Percentiles rank a stretch among this genome's conserved stretches.
phyloP scores from a whole-genome alignment of 805 yeast species.

The Metschnikowia aberdeeniae region DNA sequence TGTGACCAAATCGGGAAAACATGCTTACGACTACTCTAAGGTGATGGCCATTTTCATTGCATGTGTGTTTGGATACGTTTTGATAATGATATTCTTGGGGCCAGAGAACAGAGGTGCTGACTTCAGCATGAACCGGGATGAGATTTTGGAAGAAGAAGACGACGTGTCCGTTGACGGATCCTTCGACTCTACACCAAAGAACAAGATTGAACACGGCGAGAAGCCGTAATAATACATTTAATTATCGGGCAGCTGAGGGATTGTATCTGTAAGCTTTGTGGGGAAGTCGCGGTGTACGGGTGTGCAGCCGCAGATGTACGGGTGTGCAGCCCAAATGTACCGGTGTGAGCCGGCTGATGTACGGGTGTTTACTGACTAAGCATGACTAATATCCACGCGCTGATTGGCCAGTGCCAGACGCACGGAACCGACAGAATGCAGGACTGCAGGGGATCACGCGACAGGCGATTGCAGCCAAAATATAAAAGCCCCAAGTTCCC shows the following conservation, averaged over 20 bases:
- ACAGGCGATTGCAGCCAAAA: neutral
- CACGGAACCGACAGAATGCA: neutral
- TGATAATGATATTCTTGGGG: slow-evolving; percentile 49
- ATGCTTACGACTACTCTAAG: slow-evolving; percentile 54
- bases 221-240: too few species aligned
- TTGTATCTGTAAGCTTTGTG: too few species aligned
- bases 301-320: too few species aligned
- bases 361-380: slow-evolving; percentile 41
- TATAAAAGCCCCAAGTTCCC: neutral
- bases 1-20: slow-evolving; percentile 15
- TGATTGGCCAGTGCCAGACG: slow-evolving; percentile 10
- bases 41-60: slow-evolving; percentile 71
- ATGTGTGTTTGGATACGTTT: slow-evolving; percentile 52
- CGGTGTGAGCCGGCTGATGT: slow-evolving; percentile 15
- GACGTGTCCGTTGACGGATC: neutral
- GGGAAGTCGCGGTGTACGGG: neutral
- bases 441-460: neutral
- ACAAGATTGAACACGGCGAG: neutral
- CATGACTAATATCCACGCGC: slow-evolving; percentile 12
- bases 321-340: neutral
- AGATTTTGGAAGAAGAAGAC: slow-evolving; percentile 10
- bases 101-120: slow-evolving; percentile 44
- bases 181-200: slow-evolving; percentile 33
- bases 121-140: slow-evolving; percentile 15
- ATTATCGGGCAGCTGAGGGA: too few species aligned